phyloP scores from a whole-genome alignment of 2,329 filamentous ascomycete genomes.

The Endoconidiophora polonica region DNA sequence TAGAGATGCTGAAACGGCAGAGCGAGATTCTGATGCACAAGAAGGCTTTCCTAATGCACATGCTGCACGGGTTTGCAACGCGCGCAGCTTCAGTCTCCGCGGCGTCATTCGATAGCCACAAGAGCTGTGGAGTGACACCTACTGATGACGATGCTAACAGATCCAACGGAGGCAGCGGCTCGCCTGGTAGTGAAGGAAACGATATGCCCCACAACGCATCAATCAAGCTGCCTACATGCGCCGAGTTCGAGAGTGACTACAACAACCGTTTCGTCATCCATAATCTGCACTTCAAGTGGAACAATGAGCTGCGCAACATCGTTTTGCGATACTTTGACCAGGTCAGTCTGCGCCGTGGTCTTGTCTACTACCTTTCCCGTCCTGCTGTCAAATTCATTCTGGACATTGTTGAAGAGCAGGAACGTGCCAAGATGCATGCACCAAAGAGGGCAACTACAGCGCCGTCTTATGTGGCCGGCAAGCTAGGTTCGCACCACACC shows the following conservation, averaged over 20 bases:
- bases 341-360: slow-evolving; percentile 85
- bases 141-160: too few relatives aligned
- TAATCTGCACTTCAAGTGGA: slow-evolving; percentile 97
- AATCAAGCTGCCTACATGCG: slow-evolving; percentile 50
- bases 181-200: slow-evolving; percentile 16
- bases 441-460: slow-evolving; percentile 9
- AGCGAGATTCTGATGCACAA: slow-evolving; percentile 39
- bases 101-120: slow-evolving; percentile 1
- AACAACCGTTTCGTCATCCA: slow-evolving; percentile 97
- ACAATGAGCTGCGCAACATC: slow-evolving; percentile 87
- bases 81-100: slow-evolving; percentile 5
- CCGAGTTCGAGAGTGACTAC: slow-evolving; percentile 85
- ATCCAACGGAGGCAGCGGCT: not conserved
- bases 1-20: slow-evolving; percentile 42
- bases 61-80: slow-evolving; percentile 23
- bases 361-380: slow-evolving; percentile 93
- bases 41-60: slow-evolving; percentile 39
- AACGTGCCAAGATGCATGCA: slow-evolving; percentile 41
- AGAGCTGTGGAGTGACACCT: not conserved
- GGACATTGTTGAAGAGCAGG: slow-evolving; percentile 91
- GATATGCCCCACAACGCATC: slow-evolving; percentile 37
- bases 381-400: slow-evolving; percentile 95
- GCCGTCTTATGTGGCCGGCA: slow-evolving; percentile 10
- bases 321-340: slow-evolving; percentile 95
- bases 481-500: not conserved